Conservation (phyloP, 768 basidiomycete genomes). For the Boletus subcaerulescens region DNA sequence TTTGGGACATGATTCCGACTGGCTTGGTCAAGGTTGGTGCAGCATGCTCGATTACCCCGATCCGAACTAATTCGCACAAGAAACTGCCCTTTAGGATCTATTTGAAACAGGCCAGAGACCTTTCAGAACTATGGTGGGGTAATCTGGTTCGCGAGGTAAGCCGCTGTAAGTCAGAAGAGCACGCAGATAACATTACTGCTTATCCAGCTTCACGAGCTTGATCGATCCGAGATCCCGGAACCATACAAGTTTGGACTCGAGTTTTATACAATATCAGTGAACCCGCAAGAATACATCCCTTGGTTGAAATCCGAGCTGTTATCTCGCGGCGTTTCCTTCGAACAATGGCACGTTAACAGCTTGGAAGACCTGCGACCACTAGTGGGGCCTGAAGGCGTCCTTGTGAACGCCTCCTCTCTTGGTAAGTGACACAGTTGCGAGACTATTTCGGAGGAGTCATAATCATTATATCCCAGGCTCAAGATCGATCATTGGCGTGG, state of each 20-base stretch:
- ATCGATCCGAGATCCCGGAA: conserved; percentile 34
- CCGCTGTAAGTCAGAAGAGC: background rate
- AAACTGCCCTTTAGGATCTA: conserved; percentile 39
- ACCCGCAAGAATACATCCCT: conserved; percentile 49
- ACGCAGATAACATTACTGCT: background rate
- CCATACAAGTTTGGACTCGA: conserved; percentile 36
- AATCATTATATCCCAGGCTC: conserved; percentile 43
- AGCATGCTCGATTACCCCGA: background rate
- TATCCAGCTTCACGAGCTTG: conserved; percentile 33
- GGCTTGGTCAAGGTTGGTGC: conserved; percentile 39
- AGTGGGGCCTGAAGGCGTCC: conserved; percentile 35
- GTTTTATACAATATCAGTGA: conserved; percentile 47
- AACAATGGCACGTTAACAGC: conserved; percentile 39
- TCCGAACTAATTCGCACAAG: conserved; percentile 21
- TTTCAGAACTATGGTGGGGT: conserved; percentile 37
- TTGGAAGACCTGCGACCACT: conserved; percentile 46
- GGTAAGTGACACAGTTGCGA: conserved; percentile 34
- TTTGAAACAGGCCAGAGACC: conserved; percentile 15
- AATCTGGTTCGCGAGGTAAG: conserved; percentile 40
- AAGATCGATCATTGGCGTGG: conserved; percentile 72
- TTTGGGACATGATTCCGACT: conserved; percentile 47
- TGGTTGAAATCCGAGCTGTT: conserved; percentile 44
- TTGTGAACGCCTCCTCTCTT: conserved; percentile 57
- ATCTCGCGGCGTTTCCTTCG: conserved; percentile 42
- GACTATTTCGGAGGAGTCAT: background rate